Percentiles rank a stretch among this genome's conserved stretches.
phyloP scores from a whole-genome alignment of 2,329 filamentous ascomycete genomes.

The Ilyonectria destructans region DNA sequence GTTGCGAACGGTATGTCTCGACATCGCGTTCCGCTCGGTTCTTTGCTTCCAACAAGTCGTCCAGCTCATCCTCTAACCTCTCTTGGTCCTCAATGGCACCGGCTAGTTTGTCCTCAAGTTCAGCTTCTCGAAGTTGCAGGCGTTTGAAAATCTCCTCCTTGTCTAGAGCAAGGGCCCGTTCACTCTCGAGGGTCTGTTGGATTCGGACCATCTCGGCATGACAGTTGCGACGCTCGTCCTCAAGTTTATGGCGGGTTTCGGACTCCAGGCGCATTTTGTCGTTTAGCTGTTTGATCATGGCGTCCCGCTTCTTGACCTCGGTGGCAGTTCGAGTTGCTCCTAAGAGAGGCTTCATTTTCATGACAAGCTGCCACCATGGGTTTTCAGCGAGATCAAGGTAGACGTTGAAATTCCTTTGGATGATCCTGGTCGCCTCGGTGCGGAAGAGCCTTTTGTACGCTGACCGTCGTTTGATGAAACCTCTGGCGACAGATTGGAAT shows the following conservation, averaged over 20 bases:
- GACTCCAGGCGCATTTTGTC: slow-evolving; percentile 86
- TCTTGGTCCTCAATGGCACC: slow-evolving; percentile 96
- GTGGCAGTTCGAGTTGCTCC: slow-evolving; percentile 92
- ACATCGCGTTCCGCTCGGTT: slow-evolving; percentile 90
- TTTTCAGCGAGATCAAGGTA: slow-evolving; percentile 92
- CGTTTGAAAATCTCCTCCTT: slow-evolving; percentile 99
- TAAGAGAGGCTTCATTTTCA: slow-evolving; percentile 94
- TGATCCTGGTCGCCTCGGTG: slow-evolving; percentile 93
- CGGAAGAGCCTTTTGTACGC: slow-evolving; percentile 96
- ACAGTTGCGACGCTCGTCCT: slow-evolving; percentile 91
- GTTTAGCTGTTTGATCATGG: slow-evolving; percentile 91
- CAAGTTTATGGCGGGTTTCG: slow-evolving; percentile 82
- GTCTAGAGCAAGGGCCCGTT: slow-evolving; percentile 94
- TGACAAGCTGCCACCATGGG: slow-evolving; percentile 97
- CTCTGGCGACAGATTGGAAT: slow-evolving; percentile 93
- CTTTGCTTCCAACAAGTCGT: slow-evolving; percentile 90
- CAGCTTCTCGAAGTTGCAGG: slow-evolving; percentile 91
- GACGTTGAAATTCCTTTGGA: slow-evolving; percentile 93
- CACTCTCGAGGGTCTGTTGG: slow-evolving; percentile 95
- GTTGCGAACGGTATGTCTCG: slow-evolving; percentile 82
- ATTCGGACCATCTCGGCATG: slow-evolving; percentile 91
- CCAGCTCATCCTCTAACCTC: slow-evolving; percentile 92
- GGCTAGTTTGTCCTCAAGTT: slow-evolving; percentile 93
- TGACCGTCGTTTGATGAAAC: slow-evolving; percentile 89
- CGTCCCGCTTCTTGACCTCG: slow-evolving; percentile 95